Conservation (phyloP, 148 eudicot genomes). For the Fallopia convolvulus region DNA sequence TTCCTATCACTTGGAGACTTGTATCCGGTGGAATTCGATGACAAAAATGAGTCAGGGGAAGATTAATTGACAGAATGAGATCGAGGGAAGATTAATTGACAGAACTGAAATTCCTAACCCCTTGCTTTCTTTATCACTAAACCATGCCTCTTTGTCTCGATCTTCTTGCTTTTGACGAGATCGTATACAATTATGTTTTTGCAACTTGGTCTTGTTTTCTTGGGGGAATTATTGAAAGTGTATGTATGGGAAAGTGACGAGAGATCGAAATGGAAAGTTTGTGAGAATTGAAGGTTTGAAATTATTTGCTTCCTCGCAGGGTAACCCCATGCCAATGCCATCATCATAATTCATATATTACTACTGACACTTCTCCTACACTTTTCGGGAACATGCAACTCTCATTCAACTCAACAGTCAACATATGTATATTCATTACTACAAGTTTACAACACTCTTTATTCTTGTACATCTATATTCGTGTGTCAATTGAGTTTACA, state of each 20-base stretch:
- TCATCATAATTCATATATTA: background rate
- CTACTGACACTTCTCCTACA: conserved; percentile 1
- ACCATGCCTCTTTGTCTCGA: background rate
- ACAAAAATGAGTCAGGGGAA: background rate
- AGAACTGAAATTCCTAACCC: no score
- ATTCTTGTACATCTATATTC: background rate
- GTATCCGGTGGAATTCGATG: background rate
- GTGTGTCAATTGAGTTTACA: no score
- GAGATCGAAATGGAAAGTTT: conserved; percentile 1
- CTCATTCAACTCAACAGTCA: no score
- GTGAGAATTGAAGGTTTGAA: background rate
- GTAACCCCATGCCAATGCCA: background rate
- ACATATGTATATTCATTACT: no score
- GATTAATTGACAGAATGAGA: background rate
- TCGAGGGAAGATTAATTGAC: background rate
- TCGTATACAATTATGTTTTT: background rate
- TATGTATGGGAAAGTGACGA: background rate
- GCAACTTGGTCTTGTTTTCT: background rate
- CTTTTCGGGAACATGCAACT: background rate
- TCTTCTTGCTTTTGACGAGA: background rate
- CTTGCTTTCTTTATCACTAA: background rate
- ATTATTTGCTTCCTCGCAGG: background rate
- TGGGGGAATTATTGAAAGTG: background rate
- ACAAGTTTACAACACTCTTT: background rate
- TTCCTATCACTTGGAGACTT: background rate